Conservation (phyloP, 768 basidiomycete species). For the Xerocomellus intermedius region DNA sequence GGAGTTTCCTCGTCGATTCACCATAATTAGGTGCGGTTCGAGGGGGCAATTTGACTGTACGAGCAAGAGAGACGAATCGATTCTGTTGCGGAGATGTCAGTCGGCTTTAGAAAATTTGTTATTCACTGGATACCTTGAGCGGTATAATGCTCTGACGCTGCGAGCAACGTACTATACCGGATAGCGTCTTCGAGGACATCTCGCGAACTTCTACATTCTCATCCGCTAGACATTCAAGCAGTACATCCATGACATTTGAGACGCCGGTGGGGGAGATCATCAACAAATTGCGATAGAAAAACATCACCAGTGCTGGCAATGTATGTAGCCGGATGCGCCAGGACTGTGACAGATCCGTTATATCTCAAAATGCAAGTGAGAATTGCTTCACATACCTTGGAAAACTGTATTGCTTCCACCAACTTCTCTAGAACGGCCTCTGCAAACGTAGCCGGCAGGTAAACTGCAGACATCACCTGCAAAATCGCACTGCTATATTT, state of each 20-base stretch:
- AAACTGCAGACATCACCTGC: conserved; percentile 78
- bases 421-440: conserved; percentile 60
- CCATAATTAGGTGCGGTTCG: conserved; percentile 71
- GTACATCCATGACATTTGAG: conserved; percentile 73
- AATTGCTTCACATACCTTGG: conserved; percentile 50
- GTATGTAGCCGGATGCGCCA: conserved; percentile 90
- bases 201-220: conserved; percentile 93
- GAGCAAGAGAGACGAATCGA: conserved; percentile 70
- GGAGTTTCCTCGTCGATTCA: conserved; percentile 68
- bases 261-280: conserved; percentile 68
- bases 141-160: conserved; percentile 83
- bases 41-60: conserved; percentile 60
- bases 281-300: conserved; percentile 88
- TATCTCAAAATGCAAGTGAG: not conserved
- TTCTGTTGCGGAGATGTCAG: conserved; percentile 46
- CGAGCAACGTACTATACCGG: conserved; percentile 87
- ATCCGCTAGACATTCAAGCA: conserved; percentile 81
- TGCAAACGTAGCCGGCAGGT: conserved; percentile 67
- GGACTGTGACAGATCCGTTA: conserved; percentile 48
- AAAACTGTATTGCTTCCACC: conserved; percentile 71
- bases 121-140: conserved; percentile 57
- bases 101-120: not conserved
- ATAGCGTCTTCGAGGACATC: conserved; percentile 83
- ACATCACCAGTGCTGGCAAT: conserved; percentile 82
- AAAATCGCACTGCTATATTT: conserved; percentile 77